These are phyloP conservation scores for Asclepias syriaca DNA, from an alignment of 257 asterid species.

Conservation along the genomic window DNA sequence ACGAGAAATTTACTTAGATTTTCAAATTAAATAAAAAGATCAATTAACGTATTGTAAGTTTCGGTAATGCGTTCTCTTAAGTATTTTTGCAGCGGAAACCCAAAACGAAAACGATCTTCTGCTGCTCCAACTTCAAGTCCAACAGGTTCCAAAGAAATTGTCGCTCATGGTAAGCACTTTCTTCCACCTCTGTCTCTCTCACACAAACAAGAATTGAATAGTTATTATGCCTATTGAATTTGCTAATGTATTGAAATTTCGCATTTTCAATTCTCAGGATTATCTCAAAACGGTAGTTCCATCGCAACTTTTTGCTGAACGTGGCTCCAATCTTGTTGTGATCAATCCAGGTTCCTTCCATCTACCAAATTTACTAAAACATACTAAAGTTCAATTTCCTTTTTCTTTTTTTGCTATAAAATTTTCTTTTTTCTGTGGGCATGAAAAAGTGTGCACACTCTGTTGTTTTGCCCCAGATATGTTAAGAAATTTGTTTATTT, in stretches of 20 bases:
- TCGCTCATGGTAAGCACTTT: constrained; percentile 30
- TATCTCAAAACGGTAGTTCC: constrained; percentile 76
- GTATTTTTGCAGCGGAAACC: too few relatives aligned
- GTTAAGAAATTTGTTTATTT: constrained; percentile 6
- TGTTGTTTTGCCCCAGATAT: neutral
- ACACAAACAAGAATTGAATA: neutral
- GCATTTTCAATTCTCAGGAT: constrained; percentile 40
- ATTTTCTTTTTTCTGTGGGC: too few relatives aligned
- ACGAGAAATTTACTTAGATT: too few relatives aligned
- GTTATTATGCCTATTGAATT: neutral
- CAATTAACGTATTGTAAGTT: too few relatives aligned
- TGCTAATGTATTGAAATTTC: neutral
- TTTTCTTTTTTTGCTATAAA: too few relatives aligned
- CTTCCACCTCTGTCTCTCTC: neutral
- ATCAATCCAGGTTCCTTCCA: constrained; percentile 72
- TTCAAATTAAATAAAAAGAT: too few relatives aligned
- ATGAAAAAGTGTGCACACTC: too few relatives aligned
- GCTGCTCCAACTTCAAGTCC: neutral
- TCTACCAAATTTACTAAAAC: constrained; percentile 2
- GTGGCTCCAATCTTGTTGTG: constrained; percentile 93
- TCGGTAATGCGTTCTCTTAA: too few relatives aligned
- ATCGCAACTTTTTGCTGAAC: constrained; percentile 80
- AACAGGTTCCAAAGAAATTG: neutral
- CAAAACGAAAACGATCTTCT: too few relatives aligned
- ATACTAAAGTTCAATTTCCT: too few relatives aligned